These are phyloP conservation scores for Tulasnella sp. DNA, from an alignment of 768 basidiomycete genomes.

Conservation along the genomic window DNA sequence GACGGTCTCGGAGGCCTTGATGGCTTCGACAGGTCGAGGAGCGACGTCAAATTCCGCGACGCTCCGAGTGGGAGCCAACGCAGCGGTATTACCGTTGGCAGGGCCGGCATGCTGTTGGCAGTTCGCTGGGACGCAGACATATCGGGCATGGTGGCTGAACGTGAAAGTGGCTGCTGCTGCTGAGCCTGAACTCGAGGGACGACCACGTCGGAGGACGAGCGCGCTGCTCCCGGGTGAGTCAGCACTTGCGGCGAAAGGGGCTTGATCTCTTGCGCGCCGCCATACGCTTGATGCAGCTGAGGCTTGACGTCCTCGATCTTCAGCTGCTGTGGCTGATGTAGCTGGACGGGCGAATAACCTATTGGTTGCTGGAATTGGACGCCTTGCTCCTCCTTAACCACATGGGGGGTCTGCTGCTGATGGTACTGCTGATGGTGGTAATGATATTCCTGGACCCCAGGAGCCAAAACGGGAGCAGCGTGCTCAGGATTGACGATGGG, in stretches of 20 bases:
- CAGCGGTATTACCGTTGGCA: neutral
- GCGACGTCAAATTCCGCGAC: neutral
- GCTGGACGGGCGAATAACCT: neutral
- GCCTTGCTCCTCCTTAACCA: neutral
- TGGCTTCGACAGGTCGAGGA: neutral
- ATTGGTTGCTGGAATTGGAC: neutral
- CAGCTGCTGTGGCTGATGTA: neutral
- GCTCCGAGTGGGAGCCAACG: neutral
- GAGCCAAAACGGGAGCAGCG: neutral
- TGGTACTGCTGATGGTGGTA: neutral
- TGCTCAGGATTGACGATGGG: neutral
- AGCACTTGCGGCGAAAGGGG: neutral
- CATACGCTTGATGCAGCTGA: neutral
- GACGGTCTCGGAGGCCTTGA: constrained; percentile 10
- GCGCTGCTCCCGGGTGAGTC: neutral
- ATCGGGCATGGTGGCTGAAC: neutral
- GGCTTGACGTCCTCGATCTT: neutral
- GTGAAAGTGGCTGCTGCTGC: neutral
- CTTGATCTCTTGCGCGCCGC: neutral
- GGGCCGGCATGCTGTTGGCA: neutral
- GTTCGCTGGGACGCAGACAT: neutral
- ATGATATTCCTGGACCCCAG: neutral
- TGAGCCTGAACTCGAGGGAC: neutral
- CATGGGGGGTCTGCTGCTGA: neutral
- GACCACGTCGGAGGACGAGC: neutral